Percentiles rank a stretch among this genome's conserved stretches.
phyloP scores from a whole-genome alignment of 176 grass and related monocot species.

The Typha latifolia region DNA sequence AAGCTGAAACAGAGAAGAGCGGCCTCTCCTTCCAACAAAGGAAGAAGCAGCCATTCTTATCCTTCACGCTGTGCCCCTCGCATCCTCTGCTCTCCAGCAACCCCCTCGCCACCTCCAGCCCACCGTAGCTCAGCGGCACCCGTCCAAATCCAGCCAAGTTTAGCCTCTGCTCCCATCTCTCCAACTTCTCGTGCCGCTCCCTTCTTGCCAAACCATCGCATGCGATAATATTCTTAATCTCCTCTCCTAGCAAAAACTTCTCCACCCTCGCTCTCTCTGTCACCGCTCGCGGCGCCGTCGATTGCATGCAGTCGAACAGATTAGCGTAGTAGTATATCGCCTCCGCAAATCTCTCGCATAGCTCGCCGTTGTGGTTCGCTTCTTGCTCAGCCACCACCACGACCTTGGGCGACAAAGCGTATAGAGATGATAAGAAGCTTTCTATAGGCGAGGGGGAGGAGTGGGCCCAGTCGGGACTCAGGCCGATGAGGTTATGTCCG shows the following conservation, averaged over 20 bases:
- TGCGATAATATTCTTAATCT: constrained; percentile 25
- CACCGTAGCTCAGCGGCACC: constrained; percentile 23
- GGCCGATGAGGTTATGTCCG: neutral
- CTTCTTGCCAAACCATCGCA: constrained; percentile 2
- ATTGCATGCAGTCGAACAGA: constrained; percentile 16
- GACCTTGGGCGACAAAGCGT: constrained; percentile 14
- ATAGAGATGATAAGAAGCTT: neutral
- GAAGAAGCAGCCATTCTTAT: constrained; percentile 14
- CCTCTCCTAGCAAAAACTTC: constrained; percentile 16
- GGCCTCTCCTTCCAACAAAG: constrained; percentile 21
- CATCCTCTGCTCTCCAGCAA: neutral
- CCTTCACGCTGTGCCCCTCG: neutral
- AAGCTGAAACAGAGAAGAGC: constrained; percentile 26
- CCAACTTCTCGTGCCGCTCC: constrained; percentile 34
- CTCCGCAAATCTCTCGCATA: constrained; percentile 26
- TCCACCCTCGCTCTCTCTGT: constrained; percentile 14
- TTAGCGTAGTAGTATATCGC: constrained; percentile 31
- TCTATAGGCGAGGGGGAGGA: neutral
- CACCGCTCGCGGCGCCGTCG: neutral
- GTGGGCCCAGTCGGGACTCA: neutral
- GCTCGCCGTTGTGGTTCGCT: constrained; percentile 28
- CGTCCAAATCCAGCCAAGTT: constrained; percentile 9
- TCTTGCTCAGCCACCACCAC: constrained; percentile 29
- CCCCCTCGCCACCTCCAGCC: constrained; percentile 3
- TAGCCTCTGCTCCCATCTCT: constrained; percentile 26